Conservation (phyloP, 1,139 yeast species). For the Komagataea norvegica region DNA sequence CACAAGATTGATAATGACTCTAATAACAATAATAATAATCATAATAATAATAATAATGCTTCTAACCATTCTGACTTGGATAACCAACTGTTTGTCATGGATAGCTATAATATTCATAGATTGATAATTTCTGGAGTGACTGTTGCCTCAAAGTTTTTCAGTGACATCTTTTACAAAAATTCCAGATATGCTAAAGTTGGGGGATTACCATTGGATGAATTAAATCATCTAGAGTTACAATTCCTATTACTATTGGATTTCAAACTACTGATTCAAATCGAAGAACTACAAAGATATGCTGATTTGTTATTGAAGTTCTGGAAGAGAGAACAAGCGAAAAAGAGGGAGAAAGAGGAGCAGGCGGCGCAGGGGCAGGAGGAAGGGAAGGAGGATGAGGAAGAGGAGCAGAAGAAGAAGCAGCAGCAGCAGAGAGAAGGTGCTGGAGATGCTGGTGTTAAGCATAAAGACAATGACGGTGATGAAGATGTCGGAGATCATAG, state of each 20-base stretch:
- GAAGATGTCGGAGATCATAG: constrained; percentile 2
- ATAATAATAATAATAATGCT: no score
- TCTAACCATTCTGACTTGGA: constrained; percentile 4
- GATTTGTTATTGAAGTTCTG: constrained; percentile 81
- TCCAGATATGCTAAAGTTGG: constrained; percentile 97
- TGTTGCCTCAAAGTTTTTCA: constrained; percentile 90
- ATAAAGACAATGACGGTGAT: constrained; percentile 8
- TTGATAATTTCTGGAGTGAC: constrained; percentile 95
- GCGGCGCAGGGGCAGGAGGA: constrained; percentile 56
- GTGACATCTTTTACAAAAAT: constrained; percentile 94
- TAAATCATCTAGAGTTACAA: constrained; percentile 88
- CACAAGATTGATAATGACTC: constrained; percentile 15
- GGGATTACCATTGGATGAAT: constrained; percentile 89
- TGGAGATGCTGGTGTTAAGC: neutral
- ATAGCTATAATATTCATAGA: constrained; percentile 91
- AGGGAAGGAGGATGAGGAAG: constrained; percentile 22
- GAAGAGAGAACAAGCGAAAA: constrained; percentile 50
- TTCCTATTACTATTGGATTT: constrained; percentile 82
- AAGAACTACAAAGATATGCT: constrained; percentile 88
- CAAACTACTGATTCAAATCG: constrained; percentile 67
- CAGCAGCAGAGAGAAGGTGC: constrained; percentile 10
- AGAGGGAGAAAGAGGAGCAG: constrained; percentile 3
- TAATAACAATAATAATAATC: constrained; percentile 19
- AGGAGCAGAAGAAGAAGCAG: constrained; percentile 51
- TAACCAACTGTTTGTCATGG: constrained; percentile 80